These are phyloP conservation scores for Zelonia costaricensis DNA, from an alignment of 208 protist genomes.

Conservation along the genomic window DNA sequence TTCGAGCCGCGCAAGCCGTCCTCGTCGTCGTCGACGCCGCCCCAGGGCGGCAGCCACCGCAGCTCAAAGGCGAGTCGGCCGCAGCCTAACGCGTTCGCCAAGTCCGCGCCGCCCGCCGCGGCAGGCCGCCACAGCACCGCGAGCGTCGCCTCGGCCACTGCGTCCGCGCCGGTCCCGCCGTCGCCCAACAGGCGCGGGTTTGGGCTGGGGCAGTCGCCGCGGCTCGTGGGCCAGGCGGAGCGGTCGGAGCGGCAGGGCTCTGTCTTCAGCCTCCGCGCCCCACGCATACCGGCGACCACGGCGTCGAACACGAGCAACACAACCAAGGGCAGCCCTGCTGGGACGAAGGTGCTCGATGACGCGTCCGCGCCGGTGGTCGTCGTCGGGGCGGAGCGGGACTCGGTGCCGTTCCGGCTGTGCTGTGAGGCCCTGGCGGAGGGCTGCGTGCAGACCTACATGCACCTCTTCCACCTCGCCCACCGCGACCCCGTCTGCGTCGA, in stretches of 20 bases:
- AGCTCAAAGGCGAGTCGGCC: neutral
- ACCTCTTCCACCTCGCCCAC: conserved; percentile 85
- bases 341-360: conserved; percentile 16
- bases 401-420: conserved; percentile 74
- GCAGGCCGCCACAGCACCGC: neutral
- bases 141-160: neutral
- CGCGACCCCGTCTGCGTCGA: conserved; percentile 88
- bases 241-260: neutral
- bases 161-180: neutral
- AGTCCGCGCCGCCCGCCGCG: neutral
- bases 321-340: neutral
- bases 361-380: conserved; percentile 35
- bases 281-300: too few species aligned
- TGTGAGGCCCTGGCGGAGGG: conserved; percentile 81
- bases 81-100: neutral
- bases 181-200: neutral
- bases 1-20: conserved; percentile 2
- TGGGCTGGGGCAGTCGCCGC: neutral
- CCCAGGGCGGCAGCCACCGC: neutral
- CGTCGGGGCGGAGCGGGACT: conserved; percentile 64
- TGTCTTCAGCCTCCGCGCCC: conserved; percentile 1
- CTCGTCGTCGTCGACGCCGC: neutral
- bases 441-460: conserved; percentile 82
- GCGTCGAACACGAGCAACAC: too few species aligned
- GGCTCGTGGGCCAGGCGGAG: neutral